These are phyloP conservation scores for Hura crepitans DNA, from an alignment of 441 rosid genomes.

Conservation along the genomic window DNA sequence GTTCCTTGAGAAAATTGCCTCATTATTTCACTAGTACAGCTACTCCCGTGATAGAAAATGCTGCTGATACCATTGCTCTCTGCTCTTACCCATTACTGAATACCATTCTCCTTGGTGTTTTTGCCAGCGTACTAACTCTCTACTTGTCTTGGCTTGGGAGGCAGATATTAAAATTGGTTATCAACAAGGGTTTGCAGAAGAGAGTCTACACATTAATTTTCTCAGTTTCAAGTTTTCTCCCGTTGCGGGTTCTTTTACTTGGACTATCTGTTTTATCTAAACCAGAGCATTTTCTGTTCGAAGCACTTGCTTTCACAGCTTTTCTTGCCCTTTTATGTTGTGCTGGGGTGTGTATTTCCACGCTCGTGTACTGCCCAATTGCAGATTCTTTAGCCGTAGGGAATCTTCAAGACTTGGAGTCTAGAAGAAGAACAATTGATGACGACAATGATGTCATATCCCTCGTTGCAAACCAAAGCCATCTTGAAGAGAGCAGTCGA, in stretches of 20 bases:
- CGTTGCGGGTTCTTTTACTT: conserved; percentile 77
- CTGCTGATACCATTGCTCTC: conserved; percentile 38
- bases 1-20: conserved; percentile 45
- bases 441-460: conserved; percentile 60
- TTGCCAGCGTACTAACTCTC: conserved; percentile 53
- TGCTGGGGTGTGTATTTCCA: conserved; percentile 65
- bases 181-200: conserved; percentile 84
- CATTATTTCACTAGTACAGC: conserved; percentile 61
- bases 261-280: conserved; percentile 68
- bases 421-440: conserved; percentile 44
- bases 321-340: conserved; percentile 74
- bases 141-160: conserved; percentile 91
- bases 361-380: conserved; percentile 83
- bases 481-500: conserved; percentile 44
- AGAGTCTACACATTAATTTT: conserved; percentile 76
- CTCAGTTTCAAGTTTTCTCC: conserved; percentile 82
- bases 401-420: conserved; percentile 53
- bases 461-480: conserved; percentile 57
- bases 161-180: conserved; percentile 76
- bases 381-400: conserved; percentile 90
- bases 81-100: conserved; percentile 92
- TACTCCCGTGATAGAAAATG: conserved; percentile 29
- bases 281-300: conserved; percentile 66
- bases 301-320: conserved; percentile 72
- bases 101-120: conserved; percentile 74